Percentiles rank a stretch among this genome's conserved stretches.
These are phyloP conservation scores for Dichomitus squalens DNA, from an alignment of 1,284 basidiomycete genomes.

Conservation along the genomic window DNA sequence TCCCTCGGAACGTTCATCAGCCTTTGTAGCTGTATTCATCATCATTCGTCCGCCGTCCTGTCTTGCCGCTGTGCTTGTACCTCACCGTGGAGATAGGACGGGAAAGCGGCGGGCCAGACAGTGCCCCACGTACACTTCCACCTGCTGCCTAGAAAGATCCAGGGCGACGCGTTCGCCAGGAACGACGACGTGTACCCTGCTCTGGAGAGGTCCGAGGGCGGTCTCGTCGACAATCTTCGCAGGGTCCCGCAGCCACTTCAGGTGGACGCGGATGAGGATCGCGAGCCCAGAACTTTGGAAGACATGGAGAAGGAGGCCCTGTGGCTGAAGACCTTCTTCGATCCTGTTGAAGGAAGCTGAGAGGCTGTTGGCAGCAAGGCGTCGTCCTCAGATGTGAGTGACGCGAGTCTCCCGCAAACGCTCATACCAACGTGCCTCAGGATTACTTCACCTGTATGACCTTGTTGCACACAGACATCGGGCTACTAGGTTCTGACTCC, in stretches of 20 bases:
- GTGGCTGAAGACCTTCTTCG: conserved; percentile 38
- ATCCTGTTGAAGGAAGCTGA: conserved; percentile 11
- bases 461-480: too few species aligned
- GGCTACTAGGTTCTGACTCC: too few species aligned
- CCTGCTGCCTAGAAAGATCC: conserved; percentile 75
- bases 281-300: conserved; percentile 58
- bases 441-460: background rate
- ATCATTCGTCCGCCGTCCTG: background rate
- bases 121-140: conserved; percentile 93
- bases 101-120: conserved; percentile 82
- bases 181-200: conserved; percentile 84
- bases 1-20: background rate
- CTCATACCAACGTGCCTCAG: background rate
- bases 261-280: conserved; percentile 72
- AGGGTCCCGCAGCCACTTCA: conserved; percentile 29
- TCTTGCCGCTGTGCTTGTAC: background rate
- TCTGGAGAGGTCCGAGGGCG: conserved; percentile 67
- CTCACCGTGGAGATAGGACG: conserved; percentile 60
- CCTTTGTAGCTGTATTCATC: background rate
- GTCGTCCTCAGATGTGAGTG: background rate
- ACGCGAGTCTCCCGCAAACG: background rate
- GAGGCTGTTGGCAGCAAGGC: too few species aligned
- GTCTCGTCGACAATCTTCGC: conserved; percentile 44
- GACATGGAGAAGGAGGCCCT: conserved; percentile 40
- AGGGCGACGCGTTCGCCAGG: conserved; percentile 66